A percentile compares a stretch with the other conserved stretches of the same genome.
These are phyloP conservation scores for Globisporangium spinosum DNA, from an alignment of 352 stramenopile species.

Conservation along the genomic window DNA sequence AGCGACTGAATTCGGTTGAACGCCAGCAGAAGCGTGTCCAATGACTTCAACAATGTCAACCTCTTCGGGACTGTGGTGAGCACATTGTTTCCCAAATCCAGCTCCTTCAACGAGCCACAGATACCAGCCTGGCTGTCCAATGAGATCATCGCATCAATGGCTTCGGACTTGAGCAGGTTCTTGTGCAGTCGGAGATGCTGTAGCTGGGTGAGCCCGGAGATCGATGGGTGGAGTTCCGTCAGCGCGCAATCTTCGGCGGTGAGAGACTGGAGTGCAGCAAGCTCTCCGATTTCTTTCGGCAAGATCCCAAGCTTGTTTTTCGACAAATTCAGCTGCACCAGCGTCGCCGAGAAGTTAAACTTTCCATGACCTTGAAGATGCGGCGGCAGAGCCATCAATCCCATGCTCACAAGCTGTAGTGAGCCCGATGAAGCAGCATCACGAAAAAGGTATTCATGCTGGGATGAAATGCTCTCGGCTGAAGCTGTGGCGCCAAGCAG, in stretches of 20 bases:
- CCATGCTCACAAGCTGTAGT: slow-evolving; percentile 57
- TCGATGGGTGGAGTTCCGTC: slow-evolving; percentile 43
- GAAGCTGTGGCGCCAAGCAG: slow-evolving; percentile 8
- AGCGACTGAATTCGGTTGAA: slow-evolving; percentile 61
- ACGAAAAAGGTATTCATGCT: slow-evolving; percentile 65
- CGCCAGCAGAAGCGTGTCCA: slow-evolving; percentile 69
- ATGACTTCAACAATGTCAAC: slow-evolving; percentile 35
- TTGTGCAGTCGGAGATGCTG: slow-evolving; percentile 67
- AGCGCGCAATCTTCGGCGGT: slow-evolving; percentile 65
- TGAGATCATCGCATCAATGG: slow-evolving; percentile 42
- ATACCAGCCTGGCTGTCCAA: slow-evolving; percentile 25
- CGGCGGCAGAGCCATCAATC: slow-evolving; percentile 38
- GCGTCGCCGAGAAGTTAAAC: slow-evolving; percentile 46
- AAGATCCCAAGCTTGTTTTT: slow-evolving; percentile 60
- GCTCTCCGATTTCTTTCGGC: slow-evolving; percentile 42
- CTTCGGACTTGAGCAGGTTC: slow-evolving; percentile 58
- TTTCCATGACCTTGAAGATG: slow-evolving; percentile 38
- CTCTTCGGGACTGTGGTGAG: slow-evolving; percentile 45
- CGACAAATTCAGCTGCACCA: slow-evolving; percentile 65
- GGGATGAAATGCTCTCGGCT: slow-evolving; percentile 16
- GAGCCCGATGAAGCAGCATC: slow-evolving; percentile 52
- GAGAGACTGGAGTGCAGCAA: slow-evolving; percentile 59
- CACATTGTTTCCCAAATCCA: slow-evolving; percentile 72
- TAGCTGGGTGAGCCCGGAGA: slow-evolving; percentile 48
- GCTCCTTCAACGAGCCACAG: slow-evolving; percentile 51